Base-by-base conservation (phyloP, 2,329 filamentous ascomycete genomes). In the Microcyclospora pomicola region DNA sequence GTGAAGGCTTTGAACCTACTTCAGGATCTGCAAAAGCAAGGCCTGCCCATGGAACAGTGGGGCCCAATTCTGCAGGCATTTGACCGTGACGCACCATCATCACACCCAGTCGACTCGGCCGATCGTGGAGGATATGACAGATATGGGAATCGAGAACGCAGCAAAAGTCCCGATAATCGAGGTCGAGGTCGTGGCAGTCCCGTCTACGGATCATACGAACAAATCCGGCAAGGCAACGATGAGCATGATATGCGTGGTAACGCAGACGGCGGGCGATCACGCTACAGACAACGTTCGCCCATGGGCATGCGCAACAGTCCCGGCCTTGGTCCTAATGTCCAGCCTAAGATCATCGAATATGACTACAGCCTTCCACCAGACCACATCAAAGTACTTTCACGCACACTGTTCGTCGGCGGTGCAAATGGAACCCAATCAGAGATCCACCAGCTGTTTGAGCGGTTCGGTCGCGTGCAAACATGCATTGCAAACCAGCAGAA, bases 401-500 rank as follows among this genome's bases (percentile, higher is more conserved):
- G 91, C 52, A 98, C 91, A 11, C 72, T 98, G 10, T 98, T 98
- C 58, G 87, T 98, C 52, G 91, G 91, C 47, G 91, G 91, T 56
- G 91, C 95, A 46, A 92, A 63, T 36, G 64, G 64, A 41, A 78
- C 82, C 6, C 88, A 98, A 61, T 67, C 72, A 41, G 86, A 96
- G 58, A 71, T 98, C 37, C 78, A 86, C 37, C 66, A 66, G 36
- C 77, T 93, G 33, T 98, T 98, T 60, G 70, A 68, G 53, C 77
- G 77, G 33, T 94, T 79, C 55, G 91, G 91, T 42, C 69, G 78
- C 37, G 91, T 98, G 3, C 91, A 98, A 61, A 95, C 88, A 1
- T 96, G 88, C 62, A 98, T 98, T 48, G 87, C 95, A 49, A 96
- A 98, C 65, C 82, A 85, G 54, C 91, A 98, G 55, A 98, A 96